Evolutionary conservation across 2,329 filamentous ascomycete species (phyloP).

Genomic region (Neurospora sp.): DNA sequence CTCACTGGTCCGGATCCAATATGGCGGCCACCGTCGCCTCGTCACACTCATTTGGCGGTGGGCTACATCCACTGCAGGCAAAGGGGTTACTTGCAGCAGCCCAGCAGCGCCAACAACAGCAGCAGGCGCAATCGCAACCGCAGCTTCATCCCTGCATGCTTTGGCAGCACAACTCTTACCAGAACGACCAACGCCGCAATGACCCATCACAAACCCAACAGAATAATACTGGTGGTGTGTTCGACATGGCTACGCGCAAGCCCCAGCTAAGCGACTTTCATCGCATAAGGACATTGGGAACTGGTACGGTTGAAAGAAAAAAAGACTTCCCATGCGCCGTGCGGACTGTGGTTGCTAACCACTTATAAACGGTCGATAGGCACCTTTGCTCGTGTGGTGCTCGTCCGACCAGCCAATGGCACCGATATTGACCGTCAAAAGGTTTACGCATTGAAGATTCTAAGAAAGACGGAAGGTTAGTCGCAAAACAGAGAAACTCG

Average conservation of each 20-base stretch:
- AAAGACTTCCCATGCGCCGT: background rate
- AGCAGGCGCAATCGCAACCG: conserved; percentile 11
- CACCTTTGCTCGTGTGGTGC: conserved; percentile 74
- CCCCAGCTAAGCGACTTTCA: conserved; percentile 53
- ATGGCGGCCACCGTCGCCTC: conserved; percentile 21
- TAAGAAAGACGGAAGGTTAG: conserved; percentile 53
- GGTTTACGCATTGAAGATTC: conserved; percentile 75
- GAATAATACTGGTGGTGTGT: conserved; percentile 8
- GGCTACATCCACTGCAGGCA: conserved; percentile 17
- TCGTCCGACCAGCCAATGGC: conserved; percentile 54
- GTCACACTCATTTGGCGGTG: conserved; percentile 14
- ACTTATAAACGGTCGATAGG: conserved; percentile 32
- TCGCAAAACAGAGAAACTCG: background rate
- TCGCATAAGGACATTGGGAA: conserved; percentile 66
- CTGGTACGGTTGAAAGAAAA: conserved; percentile 40
- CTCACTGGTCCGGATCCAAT: background rate
- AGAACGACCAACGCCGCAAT: background rate
- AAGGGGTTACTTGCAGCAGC: conserved; percentile 8
- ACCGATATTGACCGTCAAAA: conserved; percentile 44
- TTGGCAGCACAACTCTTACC: background rate
- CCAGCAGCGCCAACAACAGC: conserved; percentile 6
- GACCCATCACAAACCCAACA: conserved; percentile 3
- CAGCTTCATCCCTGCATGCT: conserved; percentile 8
- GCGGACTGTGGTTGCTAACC: background rate
- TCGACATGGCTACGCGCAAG: conserved; percentile 16